Evolutionary conservation across 129 eudicot species (phyloP), one percentile per base, ranked within the genome.

Genomic region (Lactuca sativa): DNA sequence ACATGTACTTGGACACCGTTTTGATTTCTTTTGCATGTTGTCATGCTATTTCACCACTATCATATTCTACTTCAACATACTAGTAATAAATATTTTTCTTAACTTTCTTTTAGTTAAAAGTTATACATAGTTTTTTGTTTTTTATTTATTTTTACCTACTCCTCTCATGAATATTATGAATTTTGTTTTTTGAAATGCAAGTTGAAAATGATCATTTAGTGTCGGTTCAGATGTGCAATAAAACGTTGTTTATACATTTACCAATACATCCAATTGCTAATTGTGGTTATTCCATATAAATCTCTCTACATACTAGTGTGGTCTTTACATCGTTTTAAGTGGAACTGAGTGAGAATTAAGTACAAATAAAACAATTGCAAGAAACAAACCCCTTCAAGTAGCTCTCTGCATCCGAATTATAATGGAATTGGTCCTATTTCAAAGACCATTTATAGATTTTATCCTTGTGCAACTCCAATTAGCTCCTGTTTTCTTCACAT

Each of bases 391-490:
- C 34, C 91, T 92, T 64, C 98, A 92, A 83, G 96, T 89, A 37
- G 96, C 98, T 53, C 95, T 92, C 30, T n/a, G 96, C 96, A 78
- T 92, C 73, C 98, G 96, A 18, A 92, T 92, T 96, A 81, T 89
- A 81, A 86, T 92, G 96, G 98, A 78, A 92, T 92, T 59, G 96
- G 96, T 32, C 86, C 89, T 6, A 17, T 89, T 92, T 53, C 76
- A 90, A 61, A 80, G 82, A 7, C 96, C 96, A 8, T 58, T 92
- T 21, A 89, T 85, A 12, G 97, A 92, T 77, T 92, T 92, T 62
- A 81, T 92, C 10, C 73, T 89, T 30, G 89, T 92, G 98, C 98
- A 92, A 75, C 80, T 92, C 36, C 98, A 92, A 41, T 83, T 92
- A 69, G 98, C 96, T 56, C 79, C 98, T 40, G 96, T 89, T 4